Base-by-base conservation (phyloP, 192 early-diverging fungal genomes). In the Entomortierella lignicola region DNA sequence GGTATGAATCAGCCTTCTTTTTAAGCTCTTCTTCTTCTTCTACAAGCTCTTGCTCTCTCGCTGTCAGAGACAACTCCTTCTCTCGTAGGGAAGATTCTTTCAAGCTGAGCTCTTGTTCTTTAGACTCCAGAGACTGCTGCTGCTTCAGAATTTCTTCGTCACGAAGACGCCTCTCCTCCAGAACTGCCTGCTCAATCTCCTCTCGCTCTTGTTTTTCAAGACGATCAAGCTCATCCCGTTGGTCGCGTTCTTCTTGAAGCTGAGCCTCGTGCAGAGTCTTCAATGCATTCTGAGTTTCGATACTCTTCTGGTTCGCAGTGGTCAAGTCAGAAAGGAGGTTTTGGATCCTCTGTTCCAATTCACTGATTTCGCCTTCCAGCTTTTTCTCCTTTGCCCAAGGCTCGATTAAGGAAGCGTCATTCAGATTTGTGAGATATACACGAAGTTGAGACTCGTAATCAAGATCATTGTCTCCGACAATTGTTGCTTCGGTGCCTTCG, bases 311-410 rank as follows among this genome's bases (percentile, higher is more conserved):
- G 55, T 77, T 57, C 7, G 66, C 66, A 44, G 5, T n/a, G 30
- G 43, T 42, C 61, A 69, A 30, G 23, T 77, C 73, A 2, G 26
- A 27, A 18, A 77, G 66, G 27, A 77, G 31, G 10, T 47, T 50
- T 25, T 77, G 73, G 27, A 77, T 77, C 66, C 55, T 77, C 34
- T 63, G 53, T 50, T 69, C 73, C 21, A 79, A 32, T 25, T 69
- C 34, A 26, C 50, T 37, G 37, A 79, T 79, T 39, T 79, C 75
- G 43, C 50, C n/a, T 57, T 79, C 75, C 2, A 79, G 56, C 31
- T 66, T 27, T 67, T 79, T 79, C 43, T 79, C 75, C 17, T 61
- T 79, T 7, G 62, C 75, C 75, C 75, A 79, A 4, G 75, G 75
- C 25, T 79, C 75, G 2, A 70, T 21, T 57, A 79, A 54, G n/a